These are phyloP conservation scores for Jacaranda copaia DNA, from an alignment of 257 asterid species.

Conservation along the genomic window DNA sequence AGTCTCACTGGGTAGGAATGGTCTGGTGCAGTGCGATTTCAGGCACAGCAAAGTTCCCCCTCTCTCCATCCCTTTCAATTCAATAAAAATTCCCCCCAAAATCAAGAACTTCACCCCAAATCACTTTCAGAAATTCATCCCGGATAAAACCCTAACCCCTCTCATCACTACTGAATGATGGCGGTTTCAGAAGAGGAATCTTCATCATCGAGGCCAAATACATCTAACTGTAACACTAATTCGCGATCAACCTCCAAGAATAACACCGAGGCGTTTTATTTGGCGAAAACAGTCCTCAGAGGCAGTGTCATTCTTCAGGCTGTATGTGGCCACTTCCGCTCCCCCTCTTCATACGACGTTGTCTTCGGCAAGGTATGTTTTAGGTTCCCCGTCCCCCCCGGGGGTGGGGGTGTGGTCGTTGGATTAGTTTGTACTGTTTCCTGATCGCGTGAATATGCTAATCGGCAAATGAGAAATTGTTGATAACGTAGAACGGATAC, in stretches of 20 bases:
- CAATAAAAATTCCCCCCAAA: neutral
- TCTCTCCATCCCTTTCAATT: neutral
- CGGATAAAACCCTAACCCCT: constrained; percentile 34
- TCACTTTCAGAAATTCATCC: neutral
- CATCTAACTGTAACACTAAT: constrained; percentile 36
- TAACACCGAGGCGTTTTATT: constrained; percentile 55
- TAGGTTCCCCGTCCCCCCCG: neutral
- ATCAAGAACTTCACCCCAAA: neutral
- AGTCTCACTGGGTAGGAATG: neutral
- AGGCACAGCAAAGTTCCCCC: constrained; percentile 1
- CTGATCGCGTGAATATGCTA: constrained; percentile 3
- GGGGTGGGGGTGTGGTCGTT: neutral
- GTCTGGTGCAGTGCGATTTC: neutral
- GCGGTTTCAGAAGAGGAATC: constrained; percentile 46
- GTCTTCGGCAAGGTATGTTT: constrained; percentile 86
- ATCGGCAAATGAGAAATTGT: neutral
- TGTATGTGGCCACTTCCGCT: constrained; percentile 86
- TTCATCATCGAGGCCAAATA: constrained; percentile 58
- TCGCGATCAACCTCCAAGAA: constrained; percentile 47
- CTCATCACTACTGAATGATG: constrained; percentile 26
- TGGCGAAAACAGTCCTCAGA: constrained; percentile 85
- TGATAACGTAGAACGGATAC: neutral
- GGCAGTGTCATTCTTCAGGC: constrained; percentile 90
- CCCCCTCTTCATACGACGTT: constrained; percentile 69
- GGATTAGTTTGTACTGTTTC: neutral